Base-by-base conservation (phyloP, 2,329 filamentous ascomycete genomes). In the Sclerotinia minor region DNA sequence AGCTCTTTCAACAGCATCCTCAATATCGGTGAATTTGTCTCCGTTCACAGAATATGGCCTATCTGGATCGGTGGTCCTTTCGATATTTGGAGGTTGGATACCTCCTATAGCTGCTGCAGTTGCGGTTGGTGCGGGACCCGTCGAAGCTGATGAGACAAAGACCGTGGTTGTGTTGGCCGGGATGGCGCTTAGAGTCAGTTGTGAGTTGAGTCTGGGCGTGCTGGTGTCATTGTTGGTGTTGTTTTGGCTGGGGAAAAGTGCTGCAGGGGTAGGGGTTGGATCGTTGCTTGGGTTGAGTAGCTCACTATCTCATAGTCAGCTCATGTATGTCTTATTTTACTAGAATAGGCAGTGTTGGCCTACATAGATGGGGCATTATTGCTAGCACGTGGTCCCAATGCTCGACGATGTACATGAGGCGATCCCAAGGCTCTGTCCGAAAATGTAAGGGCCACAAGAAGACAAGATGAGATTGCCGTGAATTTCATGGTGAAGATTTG, bases 61-160 rank as follows among this genome's bases (percentile, higher is more conserved):
- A 26, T 66, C 54, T 5, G 64, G n/a, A 60, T 66, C 64, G 15
- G 9, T 32, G n/a, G 64, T 66, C 2, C 49, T 66, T 24, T 49
- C 57, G 1, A 66, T 59, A 21, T 58, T 58, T 15, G 64, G 54
- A 44, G 47, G n/a, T 52, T 29, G 19, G 13, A 66, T 60, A 7
- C 54, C 54, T 9, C 64, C 64, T 6, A 60, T 29, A 3, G 54
- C 45, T 5, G 64, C 38, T 3, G 64, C 29, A 9, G 64, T 66
- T 3, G 54, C 64, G 6, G 64, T 60, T 19, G 54, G 44, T 3
- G 45, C 7, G 24, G 45, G 26, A 6, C 54, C 54, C 4, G 64
- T 50, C n/a, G 54, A 52, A 3, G 64, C 53, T 15, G 26, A 38
- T 3, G 64, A 38, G 2, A 38, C 44, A 5, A 38, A 35, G 5